Conservation (phyloP, 75 land plant genomes). For the Pinus tabuliformis region DNA sequence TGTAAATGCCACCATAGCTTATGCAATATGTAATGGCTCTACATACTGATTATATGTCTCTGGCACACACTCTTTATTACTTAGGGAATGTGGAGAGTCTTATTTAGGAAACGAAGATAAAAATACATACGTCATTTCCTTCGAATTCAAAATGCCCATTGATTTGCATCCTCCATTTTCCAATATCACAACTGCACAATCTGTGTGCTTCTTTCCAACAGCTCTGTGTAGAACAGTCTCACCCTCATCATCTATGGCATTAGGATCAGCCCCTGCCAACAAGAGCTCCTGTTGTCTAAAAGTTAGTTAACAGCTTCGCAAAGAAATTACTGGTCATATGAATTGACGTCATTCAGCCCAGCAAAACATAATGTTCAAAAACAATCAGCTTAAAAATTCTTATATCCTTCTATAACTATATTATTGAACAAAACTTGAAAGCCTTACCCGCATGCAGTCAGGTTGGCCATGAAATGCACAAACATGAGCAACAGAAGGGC, state of each 20-base stretch:
- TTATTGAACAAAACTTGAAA: constrained; percentile 1
- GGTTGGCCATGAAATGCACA: constrained; percentile 97
- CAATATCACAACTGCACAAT: constrained; percentile 83
- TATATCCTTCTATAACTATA: not conserved
- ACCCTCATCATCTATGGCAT: constrained; percentile 88
- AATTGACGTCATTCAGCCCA: constrained; percentile 5
- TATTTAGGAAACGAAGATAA: not conserved
- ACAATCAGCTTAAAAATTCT: not conserved
- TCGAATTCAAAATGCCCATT: constrained; percentile 67
- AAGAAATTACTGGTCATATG: not conserved
- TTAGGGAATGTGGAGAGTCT: too few relatives aligned
- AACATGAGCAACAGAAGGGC: constrained; percentile 89
- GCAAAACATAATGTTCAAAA: not conserved
- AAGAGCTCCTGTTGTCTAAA: constrained; percentile 61
- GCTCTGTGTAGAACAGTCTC: constrained; percentile 93
- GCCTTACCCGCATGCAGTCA: constrained; percentile 86
- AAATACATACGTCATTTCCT: constrained; percentile 67
- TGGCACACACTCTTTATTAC: too few relatives aligned
- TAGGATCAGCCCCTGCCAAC: constrained; percentile 87
- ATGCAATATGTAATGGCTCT: not conserved
- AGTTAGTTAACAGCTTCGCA: constrained; percentile 12
- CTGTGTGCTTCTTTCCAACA: constrained; percentile 68
- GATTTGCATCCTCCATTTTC: constrained; percentile 92
- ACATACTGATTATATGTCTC: too few relatives aligned
- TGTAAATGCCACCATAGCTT: not conserved